Base-by-base conservation (phyloP, 495 filamentous ascomycete species). In the Aspergillus saccharolyticus region DNA sequence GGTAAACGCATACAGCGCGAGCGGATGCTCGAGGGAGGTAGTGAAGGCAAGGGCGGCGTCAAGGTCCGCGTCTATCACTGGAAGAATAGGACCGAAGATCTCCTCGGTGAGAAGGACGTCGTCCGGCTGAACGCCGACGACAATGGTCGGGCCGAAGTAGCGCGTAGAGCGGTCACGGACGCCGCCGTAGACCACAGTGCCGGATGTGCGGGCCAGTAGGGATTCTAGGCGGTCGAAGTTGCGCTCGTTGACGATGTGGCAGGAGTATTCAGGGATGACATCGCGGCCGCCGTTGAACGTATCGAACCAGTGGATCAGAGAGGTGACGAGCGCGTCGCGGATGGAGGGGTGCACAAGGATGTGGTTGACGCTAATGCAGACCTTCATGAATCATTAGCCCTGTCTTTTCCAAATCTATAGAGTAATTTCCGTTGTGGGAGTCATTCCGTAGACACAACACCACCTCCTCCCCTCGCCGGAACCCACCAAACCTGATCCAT, bases 61-160 rank as follows among this genome's bases (percentile, higher is more conserved):
- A 12, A 54, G 51, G 15, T 49, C 44, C n/a, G 53, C 48, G 15
- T 51, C 52, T 14, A 89, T 68, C 51, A 95, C 79, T 49, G 89
- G 83, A 43, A 92, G 86, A 48, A 96, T 80, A 1, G 92, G 90
- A 3, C 91, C 92, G 66, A 96, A 97, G 33, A 85, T 81, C 73
- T 97, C 92, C 43, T 91, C 83, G 55, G 71, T 66, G 57, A 95
- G 75, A 62, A 93, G 78, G n/a, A 84, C 73, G 66, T 95, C 90
- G 19, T 83, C 72, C 7, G 74, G 55, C 57, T 81, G 81, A 50
- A 86, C 74, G 45, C 91, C 81, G 55, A 85, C 78, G 20, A 96
- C 83, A 8, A 91, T 82, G 0, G 91, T 95, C 3, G 89, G 89
- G 57, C 87, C 84, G 57, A 96, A 88, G 64, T 82, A 91, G 14